phyloP scores from a whole-genome alignment of 805 yeast species.

The Yarrowia deformans region DNA sequence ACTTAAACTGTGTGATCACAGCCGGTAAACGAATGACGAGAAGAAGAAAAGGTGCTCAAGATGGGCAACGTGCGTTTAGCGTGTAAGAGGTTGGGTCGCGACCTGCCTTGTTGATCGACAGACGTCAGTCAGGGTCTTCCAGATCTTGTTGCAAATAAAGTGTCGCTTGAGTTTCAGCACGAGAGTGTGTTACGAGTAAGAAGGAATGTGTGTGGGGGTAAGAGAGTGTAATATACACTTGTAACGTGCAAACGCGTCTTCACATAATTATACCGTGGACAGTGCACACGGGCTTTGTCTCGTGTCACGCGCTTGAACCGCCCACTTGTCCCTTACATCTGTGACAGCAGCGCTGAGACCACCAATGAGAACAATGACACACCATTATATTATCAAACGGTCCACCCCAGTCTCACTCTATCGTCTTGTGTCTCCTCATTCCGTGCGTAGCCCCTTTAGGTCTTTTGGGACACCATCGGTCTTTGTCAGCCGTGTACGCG shows the following conservation, averaged over 20 bases:
- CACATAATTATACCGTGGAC: too few relatives aligned
- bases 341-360: background rate
- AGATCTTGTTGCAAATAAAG: slow-evolving; percentile 3
- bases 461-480: background rate
- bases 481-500: slow-evolving; percentile 25
- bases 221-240: background rate
- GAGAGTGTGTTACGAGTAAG: background rate
- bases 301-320: background rate
- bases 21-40: slow-evolving; percentile 13
- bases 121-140: background rate
- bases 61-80: too few relatives aligned
- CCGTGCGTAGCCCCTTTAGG: slow-evolving; percentile 31
- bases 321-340: background rate
- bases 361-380: too few relatives aligned
- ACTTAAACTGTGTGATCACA: too few relatives aligned
- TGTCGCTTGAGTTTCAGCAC: background rate
- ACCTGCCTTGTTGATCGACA: slow-evolving; percentile 3
- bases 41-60: too few relatives aligned
- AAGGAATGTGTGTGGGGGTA: slow-evolving; percentile 13
- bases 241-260: background rate
- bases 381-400: background rate
- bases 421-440: slow-evolving; percentile 1
- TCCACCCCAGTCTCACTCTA: background rate
- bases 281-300: too few relatives aligned
- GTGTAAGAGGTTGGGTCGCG: too few relatives aligned